Base-by-base conservation (phyloP, 2,329 filamentous ascomycete species). In the Fusarium udum region DNA sequence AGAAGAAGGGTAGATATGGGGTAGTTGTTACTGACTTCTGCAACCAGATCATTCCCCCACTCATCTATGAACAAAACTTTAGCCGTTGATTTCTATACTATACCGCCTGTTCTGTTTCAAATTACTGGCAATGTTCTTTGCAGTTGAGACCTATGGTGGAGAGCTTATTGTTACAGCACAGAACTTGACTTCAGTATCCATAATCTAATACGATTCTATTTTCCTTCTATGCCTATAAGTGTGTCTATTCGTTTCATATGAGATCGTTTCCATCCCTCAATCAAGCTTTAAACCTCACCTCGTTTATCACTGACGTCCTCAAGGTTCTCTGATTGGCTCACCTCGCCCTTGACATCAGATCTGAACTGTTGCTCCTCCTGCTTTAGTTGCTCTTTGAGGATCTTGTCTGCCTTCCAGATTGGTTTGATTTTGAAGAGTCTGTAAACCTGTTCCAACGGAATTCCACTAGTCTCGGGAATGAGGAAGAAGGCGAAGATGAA, bases 401-500 rank as follows among this genome's bases (percentile, higher is more conserved):
- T 61, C 28, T 68, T 66, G 18, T 76, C 68, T 10, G 74, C 74
- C 20, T 71, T 73, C 74, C 74, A 76, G n/a, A 76, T 68, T 7
- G 74, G 74, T 59, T 78, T 78, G 65, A 77, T 58, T 59, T 84
- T 82, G 71, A 88, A 88, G 12, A 88, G 56, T 78, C 20, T 79
- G 71, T 88, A 86, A 70, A 88, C 84, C 39, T 83, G 83, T 71
- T 89, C 87, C 9, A 88, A 79, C 6, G 86, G 85, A 45, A 88
- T 81, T 60, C 86, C 85, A 72, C 87, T 88, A 0, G 87, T 88
- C 74, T 88, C 86, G 0, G 87, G 87, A 15, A 88, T 79, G 42
- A 87, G 80, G 79, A 87, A 87, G 73, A 82, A 88, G 26, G 86
- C 85, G 67, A 86, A 88, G 59, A 85, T 76, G 42, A 85, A 82